phyloP scores from a whole-genome alignment of 1,139 yeast genomes.

The Saccharomyces hybrid region DNA sequence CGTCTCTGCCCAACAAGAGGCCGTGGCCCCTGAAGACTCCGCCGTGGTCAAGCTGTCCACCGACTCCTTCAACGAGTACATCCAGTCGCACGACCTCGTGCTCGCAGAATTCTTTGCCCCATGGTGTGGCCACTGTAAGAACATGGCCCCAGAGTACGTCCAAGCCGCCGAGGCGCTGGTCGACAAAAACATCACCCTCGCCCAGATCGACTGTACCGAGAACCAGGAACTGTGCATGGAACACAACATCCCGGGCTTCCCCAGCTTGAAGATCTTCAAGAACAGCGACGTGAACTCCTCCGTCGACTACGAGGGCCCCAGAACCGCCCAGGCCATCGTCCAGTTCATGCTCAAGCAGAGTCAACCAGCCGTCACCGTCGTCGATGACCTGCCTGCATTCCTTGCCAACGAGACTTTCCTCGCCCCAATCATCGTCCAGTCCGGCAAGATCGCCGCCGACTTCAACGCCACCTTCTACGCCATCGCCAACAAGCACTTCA shows the following conservation, averaged over 20 bases:
- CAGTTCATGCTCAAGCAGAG: constrained; percentile 77
- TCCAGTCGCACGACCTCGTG: constrained; percentile 68
- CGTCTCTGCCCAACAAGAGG: constrained; percentile 39
- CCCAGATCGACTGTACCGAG: constrained; percentile 89
- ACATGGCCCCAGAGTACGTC: constrained; percentile 83
- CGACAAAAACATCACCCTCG: constrained; percentile 63
- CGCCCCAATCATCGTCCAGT: constrained; percentile 33
- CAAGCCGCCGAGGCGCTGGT: constrained; percentile 73
- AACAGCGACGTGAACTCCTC: constrained; percentile 44
- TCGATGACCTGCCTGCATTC: constrained; percentile 47
- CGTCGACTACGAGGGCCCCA: constrained; percentile 71
- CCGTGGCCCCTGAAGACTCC: constrained; percentile 72
- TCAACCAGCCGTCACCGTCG: constrained; percentile 66
- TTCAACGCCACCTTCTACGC: constrained; percentile 26
- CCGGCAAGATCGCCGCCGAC: constrained; percentile 18
- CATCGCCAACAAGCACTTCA: constrained; percentile 21
- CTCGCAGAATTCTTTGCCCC: constrained; percentile 97
- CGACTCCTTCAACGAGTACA: constrained; percentile 55
- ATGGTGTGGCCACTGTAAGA: constrained; percentile 99
- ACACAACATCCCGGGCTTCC: constrained; percentile 80
- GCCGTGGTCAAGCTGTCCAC: constrained; percentile 77
- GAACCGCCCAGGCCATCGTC: constrained; percentile 72
- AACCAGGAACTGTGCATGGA: constrained; percentile 73
- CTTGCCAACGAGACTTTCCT: constrained; percentile 38
- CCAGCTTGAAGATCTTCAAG: constrained; percentile 81